A percentile compares a stretch with the other conserved stretches of the same genome.
Conservation (phyloP, 1,139 yeast species). For the Entelexis sorbosivorans region DNA sequence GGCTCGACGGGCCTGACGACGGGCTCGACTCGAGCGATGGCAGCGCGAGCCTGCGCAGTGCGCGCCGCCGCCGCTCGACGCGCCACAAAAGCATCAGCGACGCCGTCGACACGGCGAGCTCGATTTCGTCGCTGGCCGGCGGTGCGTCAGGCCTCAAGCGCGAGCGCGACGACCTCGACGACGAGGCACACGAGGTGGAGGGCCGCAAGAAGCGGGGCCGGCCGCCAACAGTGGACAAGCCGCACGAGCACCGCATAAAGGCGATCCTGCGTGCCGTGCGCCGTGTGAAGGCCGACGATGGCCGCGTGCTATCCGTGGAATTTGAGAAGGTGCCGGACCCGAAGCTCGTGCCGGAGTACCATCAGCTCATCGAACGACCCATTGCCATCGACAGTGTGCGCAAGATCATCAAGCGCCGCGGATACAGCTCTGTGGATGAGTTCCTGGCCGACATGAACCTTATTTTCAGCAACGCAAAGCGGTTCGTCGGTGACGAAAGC, state of each 20-base stretch:
- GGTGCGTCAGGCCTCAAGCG: slow-evolving; percentile 9
- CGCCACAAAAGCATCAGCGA: slow-evolving; percentile 16
- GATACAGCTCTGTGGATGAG: slow-evolving; percentile 61
- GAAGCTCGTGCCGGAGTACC: slow-evolving; percentile 56
- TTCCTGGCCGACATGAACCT: slow-evolving; percentile 66
- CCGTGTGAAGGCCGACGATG: slow-evolving; percentile 47
- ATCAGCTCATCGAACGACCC: slow-evolving; percentile 53
- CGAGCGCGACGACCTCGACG: slow-evolving; percentile 23
- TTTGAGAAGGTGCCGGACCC: slow-evolving; percentile 80
- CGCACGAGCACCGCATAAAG: slow-evolving; percentile 85
- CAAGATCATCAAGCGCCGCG: slow-evolving; percentile 75
- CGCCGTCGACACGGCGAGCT: slow-evolving; percentile 19
- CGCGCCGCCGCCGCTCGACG: slow-evolving; percentile 19
- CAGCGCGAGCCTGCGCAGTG: slow-evolving; percentile 21
- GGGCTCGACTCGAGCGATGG: slow-evolving; percentile 27
- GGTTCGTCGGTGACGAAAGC: slow-evolving; percentile 45
- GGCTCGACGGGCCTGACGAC: slow-evolving; percentile 12
- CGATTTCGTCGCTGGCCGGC: slow-evolving; percentile 16
- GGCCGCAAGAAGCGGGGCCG: slow-evolving; percentile 57
- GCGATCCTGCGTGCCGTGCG: slow-evolving; percentile 71
- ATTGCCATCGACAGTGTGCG: slow-evolving; percentile 73
- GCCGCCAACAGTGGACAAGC: slow-evolving; percentile 91
- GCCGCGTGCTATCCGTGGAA: slow-evolving; percentile 41
- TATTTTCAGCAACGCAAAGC: slow-evolving; percentile 65
- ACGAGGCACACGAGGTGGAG: slow-evolving; percentile 31